Conservation (phyloP, 768 basidiomycete genomes). For the Trametes sanguinea region DNA sequence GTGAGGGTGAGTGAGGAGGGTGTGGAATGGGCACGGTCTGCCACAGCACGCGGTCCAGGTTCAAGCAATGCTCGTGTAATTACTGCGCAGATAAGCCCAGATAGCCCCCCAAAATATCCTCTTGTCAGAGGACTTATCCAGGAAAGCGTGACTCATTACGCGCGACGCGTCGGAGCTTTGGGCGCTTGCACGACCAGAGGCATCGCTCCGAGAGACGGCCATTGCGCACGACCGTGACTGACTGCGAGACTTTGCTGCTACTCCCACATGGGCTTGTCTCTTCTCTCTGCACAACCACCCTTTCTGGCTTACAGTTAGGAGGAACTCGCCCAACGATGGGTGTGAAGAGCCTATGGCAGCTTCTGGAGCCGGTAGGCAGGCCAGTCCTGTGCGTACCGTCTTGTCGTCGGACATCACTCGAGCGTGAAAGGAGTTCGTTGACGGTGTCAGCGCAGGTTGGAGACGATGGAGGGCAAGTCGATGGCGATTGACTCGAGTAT, state of each 20-base stretch:
- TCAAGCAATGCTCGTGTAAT: neutral
- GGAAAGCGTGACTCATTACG: conserved; percentile 17
- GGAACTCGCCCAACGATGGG: conserved; percentile 59
- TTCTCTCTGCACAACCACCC: neutral
- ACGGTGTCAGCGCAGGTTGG: conserved; percentile 56
- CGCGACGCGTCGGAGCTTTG: conserved; percentile 15
- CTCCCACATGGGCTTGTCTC: conserved; percentile 13
- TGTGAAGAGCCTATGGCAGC: conserved; percentile 94
- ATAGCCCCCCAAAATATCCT: neutral
- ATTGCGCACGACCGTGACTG: no score
- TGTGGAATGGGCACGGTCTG: neutral
- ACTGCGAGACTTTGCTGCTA: neutral
- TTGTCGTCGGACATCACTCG: no score
- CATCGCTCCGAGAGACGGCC: no score
- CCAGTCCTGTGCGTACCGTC: conserved; percentile 75
- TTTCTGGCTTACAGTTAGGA: neutral
- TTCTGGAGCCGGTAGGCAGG: conserved; percentile 89
- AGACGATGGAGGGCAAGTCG: conserved; percentile 91
- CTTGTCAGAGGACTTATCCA: neutral
- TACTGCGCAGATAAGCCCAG: neutral
- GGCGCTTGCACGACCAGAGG: no score
- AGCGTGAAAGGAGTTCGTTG: no score
- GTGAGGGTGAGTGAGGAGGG: neutral
- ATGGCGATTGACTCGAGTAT: conserved; percentile 99
- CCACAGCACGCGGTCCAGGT: neutral